Evolutionary conservation across 257 asterid species (phyloP).

Genomic region (Solanum arcanum): DNA sequence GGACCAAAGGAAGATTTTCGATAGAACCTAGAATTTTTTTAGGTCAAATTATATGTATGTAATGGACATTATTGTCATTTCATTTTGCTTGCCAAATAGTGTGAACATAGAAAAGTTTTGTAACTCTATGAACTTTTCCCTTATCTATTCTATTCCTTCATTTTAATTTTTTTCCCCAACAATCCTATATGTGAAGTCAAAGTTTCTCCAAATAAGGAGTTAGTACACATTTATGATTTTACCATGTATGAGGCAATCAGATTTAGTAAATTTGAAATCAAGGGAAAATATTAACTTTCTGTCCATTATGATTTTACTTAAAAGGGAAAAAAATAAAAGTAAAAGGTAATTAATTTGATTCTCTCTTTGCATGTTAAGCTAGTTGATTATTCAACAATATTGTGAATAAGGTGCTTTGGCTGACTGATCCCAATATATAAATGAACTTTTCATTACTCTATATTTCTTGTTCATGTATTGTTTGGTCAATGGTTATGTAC

Average conservation of each 20-base stretch:
- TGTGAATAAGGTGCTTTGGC: no score
- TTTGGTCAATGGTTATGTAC: no score
- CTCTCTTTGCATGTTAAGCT: neutral
- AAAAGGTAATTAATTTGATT: neutral
- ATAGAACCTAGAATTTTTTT: neutral
- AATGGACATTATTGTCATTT: neutral
- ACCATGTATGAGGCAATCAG: neutral
- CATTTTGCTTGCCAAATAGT: neutral
- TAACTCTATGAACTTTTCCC: neutral
- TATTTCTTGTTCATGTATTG: no score
- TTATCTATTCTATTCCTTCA: neutral
- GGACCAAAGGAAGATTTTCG: neutral
- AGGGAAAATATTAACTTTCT: neutral
- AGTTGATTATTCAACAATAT: neutral
- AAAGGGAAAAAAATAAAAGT: neutral
- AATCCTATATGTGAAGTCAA: neutral
- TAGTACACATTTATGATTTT: neutral
- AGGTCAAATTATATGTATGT: neutral
- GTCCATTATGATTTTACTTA: neutral
- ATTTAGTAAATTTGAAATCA: neutral
- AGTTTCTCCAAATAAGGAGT: neutral
- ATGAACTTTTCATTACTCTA: no score
- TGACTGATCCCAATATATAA: neutral
- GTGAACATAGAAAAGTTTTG: neutral
- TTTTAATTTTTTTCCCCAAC: neutral